Conservation (phyloP, 805 yeast genomes). For the Wickerhamiella galacta region DNA sequence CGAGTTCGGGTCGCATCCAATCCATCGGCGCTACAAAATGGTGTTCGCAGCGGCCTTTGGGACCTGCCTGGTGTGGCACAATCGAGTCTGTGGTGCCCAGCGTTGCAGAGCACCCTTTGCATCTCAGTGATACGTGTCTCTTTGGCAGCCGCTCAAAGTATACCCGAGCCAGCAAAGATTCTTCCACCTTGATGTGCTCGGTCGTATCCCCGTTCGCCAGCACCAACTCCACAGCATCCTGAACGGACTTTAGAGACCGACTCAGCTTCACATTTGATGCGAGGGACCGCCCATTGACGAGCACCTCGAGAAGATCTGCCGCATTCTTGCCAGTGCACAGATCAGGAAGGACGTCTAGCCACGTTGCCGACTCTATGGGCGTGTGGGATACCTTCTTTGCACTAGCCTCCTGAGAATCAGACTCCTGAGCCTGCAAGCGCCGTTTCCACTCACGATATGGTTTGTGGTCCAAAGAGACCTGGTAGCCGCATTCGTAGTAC, state of each 20-base stretch:
- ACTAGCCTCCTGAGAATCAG: slow-evolving; percentile 11
- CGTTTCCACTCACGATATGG: slow-evolving; percentile 28
- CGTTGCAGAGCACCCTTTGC: slow-evolving; percentile 64
- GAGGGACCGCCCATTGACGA: slow-evolving; percentile 4
- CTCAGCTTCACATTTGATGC: slow-evolving; percentile 5
- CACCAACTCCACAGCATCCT: not conserved
- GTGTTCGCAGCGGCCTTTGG: slow-evolving; percentile 45
- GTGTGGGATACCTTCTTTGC: slow-evolving; percentile 24
- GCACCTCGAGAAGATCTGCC: slow-evolving; percentile 3
- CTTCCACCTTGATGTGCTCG: not conserved
- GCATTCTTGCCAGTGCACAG: not conserved
- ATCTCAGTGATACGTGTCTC: slow-evolving; percentile 29
- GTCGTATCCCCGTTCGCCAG: not conserved
- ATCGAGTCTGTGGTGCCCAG: slow-evolving; percentile 49
- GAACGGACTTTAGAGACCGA: not conserved
- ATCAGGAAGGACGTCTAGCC: slow-evolving; percentile 12
- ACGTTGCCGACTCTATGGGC: slow-evolving; percentile 16
- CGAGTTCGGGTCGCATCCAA: slow-evolving; percentile 82
- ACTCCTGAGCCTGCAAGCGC: slow-evolving; percentile 16
- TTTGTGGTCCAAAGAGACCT: slow-evolving; percentile 17
- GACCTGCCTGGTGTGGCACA: slow-evolving; percentile 32
- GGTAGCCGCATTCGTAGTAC: slow-evolving; percentile 31
- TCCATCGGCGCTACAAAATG: slow-evolving; percentile 72
- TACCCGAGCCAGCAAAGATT: slow-evolving; percentile 1
- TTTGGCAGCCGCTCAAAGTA: slow-evolving; percentile 10